Base-by-base conservation (phyloP, 306 rosid genomes). In the Chamaecrista fasciculata region DNA sequence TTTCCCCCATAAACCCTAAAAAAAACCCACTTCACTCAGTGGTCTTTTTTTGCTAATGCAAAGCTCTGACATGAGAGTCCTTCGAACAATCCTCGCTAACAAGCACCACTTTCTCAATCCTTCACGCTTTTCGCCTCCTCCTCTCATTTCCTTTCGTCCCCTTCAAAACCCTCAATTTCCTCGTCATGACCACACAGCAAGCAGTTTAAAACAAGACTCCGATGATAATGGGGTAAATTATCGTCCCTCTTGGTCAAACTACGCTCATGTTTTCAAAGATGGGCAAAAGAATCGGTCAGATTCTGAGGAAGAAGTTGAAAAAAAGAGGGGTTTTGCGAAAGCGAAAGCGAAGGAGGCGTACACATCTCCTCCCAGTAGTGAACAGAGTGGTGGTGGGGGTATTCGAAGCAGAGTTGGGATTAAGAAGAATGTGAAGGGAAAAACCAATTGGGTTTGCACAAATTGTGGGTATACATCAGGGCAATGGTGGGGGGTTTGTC, bases 401-500 rank as follows among this genome's bases (percentile, higher is more conserved):
- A 12, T 47, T 47, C 52, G 55, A 66, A 68, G 34, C 10, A 31
- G 37, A 1, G 34, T 28, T 21, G 80, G 79, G 59, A 78, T 7
- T 20, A 87, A 51, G 80, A 84, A 73, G 49, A 83, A 70, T 59
- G 88, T 74, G 44, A 89, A 80, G 75, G 78, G 28, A 40, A 90
- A 77, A 72, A 29, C 70, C 33, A 67, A 71, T 24, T 94, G 94
- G 94, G 95, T 94, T 36, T 94, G 98, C 76, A 5, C 56, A 2
- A 33, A 53, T 60, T 94, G 98, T 44, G 98, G 98, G 33, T 37
- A 85, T 66, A 18, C 77, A 1, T 20, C 79, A 6, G 89, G 89
- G 39, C 82, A 86, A 74, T 94, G 98, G 98, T 85, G 87, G 90
- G 98, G 97, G 0, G 44, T 58, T 43, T 94, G 98, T 73, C 81